A percentile compares a stretch with the other conserved stretches of the same genome.
These are phyloP conservation scores for Leccinum rimulosum DNA, from an alignment of 768 basidiomycete genomes.

Conservation along the genomic window DNA sequence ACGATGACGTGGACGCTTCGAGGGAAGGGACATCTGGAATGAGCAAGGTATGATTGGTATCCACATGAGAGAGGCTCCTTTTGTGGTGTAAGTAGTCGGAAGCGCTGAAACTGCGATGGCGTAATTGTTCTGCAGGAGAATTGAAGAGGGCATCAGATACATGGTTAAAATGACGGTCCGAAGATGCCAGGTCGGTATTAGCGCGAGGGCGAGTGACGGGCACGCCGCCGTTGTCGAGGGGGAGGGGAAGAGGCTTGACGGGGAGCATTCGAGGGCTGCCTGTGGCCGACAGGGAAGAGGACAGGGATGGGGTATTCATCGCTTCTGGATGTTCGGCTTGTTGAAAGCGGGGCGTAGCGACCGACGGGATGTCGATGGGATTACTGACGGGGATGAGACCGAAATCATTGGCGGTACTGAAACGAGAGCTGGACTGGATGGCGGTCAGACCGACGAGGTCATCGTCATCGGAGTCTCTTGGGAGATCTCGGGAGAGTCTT, in stretches of 20 bases:
- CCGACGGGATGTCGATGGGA: slow-evolving; percentile 1
- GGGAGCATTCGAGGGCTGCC: not conserved
- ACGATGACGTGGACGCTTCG: slow-evolving; percentile 1
- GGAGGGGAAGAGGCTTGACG: slow-evolving; percentile 7
- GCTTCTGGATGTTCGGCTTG: not conserved
- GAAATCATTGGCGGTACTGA: slow-evolving; percentile 47
- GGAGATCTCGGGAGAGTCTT: slow-evolving; percentile 75
- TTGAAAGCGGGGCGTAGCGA: not conserved
- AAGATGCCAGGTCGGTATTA: slow-evolving; percentile 21
- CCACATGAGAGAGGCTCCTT: slow-evolving; percentile 1
- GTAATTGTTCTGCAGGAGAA: slow-evolving; percentile 7
- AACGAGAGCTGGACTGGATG: slow-evolving; percentile 51
- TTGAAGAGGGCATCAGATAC: slow-evolving; percentile 9
- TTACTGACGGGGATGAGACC: slow-evolving; percentile 35
- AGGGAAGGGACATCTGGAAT: slow-evolving; percentile 8
- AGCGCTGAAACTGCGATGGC: slow-evolving; percentile 21
- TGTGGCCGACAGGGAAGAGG: not conserved
- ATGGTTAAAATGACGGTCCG: slow-evolving; percentile 6
- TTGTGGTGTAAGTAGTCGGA: slow-evolving; percentile 3
- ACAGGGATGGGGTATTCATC: not conserved
- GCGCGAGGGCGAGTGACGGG: slow-evolving; percentile 21
- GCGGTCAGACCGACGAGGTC: slow-evolving; percentile 52
- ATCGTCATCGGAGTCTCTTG: slow-evolving; percentile 56
- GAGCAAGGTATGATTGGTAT: not conserved
- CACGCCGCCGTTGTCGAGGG: not conserved